Evolutionary conservation across 192 early-diverging fungal genomes (phyloP).

Genomic region (Phlyctochytrium arcticum): DNA sequence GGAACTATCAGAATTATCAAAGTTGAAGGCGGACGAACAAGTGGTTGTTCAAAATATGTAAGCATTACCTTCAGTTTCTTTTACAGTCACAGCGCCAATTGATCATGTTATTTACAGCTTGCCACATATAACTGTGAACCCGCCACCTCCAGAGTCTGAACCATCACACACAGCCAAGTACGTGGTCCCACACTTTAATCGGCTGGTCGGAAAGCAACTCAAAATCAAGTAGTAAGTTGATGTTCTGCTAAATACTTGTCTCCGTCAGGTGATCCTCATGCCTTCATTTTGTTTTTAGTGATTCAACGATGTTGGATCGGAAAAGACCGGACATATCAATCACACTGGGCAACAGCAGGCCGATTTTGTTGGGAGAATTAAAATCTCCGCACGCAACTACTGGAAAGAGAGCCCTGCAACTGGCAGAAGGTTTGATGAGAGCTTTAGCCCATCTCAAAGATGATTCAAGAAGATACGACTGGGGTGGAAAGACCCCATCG

Average conservation of each 20-base stretch:
- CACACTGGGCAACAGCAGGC: not conserved
- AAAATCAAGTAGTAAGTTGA: not conserved
- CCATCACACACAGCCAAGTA: conserved; percentile 6
- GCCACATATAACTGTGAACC: not conserved
- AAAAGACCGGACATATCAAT: conserved; percentile 1
- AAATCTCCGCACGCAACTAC: not conserved
- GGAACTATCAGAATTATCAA: too few species aligned
- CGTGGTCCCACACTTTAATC: conserved; percentile 1
- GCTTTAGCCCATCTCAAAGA: not conserved
- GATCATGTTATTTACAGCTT: not conserved
- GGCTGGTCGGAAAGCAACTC: not conserved
- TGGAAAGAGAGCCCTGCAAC: not conserved
- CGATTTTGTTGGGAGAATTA: not conserved
- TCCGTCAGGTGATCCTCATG: not conserved
- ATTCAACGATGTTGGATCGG: not conserved
- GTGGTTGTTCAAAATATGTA: too few species aligned
- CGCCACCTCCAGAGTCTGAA: not conserved
- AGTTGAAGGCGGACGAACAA: too few species aligned
- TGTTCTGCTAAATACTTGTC: not conserved
- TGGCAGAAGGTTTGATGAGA: not conserved
- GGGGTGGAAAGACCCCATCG: not conserved
- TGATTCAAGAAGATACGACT: not conserved
- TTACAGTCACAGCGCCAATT: too few species aligned
- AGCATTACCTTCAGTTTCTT: too few species aligned
- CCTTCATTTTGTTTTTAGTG: not conserved